Evolutionary conservation across 2,329 filamentous ascomycete genomes (phyloP).

Genomic region (Aspergillus novoparasiticus): DNA sequence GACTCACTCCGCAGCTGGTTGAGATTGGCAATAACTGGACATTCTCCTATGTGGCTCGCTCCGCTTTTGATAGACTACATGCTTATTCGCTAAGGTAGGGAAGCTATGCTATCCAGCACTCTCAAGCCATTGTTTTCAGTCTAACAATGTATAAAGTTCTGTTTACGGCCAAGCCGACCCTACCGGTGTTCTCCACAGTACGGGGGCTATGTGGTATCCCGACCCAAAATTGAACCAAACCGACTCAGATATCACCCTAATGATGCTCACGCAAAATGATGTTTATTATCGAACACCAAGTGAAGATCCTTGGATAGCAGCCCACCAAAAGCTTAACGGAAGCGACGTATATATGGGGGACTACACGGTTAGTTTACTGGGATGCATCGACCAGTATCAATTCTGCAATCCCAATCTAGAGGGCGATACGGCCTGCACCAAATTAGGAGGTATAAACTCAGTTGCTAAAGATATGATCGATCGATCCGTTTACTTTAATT

Average conservation of each 20-base stretch:
- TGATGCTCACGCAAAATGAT: conserved; percentile 33
- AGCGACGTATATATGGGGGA: not conserved
- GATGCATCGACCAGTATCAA: conserved; percentile 39
- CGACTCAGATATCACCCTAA: conserved; percentile 34
- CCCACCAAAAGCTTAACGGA: conserved; percentile 15
- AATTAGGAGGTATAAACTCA: not conserved
- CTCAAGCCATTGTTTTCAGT: not conserved
- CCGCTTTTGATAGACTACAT: not conserved
- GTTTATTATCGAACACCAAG: conserved; percentile 29
- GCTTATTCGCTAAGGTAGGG: not conserved
- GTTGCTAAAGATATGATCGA: not conserved
- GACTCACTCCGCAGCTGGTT: not conserved
- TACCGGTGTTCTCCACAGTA: not conserved
- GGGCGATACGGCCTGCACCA: conserved; percentile 21
- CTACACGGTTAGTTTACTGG: conserved; percentile 18
- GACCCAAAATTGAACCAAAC: conserved; percentile 30
- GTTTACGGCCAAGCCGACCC: not conserved
- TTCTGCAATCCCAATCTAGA: conserved; percentile 33
- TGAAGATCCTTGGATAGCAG: conserved; percentile 36
- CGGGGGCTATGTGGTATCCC: conserved; percentile 21
- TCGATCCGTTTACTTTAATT: not conserved
- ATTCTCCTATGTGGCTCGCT: not conserved
- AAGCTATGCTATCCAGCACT: not conserved
- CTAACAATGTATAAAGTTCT: not conserved
- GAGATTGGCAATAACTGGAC: not conserved